Evolutionary conservation across 169 alveolate species (phyloP), one percentile per base, ranked within the genome.

Genomic region (Eimeria necatrix): DNA sequence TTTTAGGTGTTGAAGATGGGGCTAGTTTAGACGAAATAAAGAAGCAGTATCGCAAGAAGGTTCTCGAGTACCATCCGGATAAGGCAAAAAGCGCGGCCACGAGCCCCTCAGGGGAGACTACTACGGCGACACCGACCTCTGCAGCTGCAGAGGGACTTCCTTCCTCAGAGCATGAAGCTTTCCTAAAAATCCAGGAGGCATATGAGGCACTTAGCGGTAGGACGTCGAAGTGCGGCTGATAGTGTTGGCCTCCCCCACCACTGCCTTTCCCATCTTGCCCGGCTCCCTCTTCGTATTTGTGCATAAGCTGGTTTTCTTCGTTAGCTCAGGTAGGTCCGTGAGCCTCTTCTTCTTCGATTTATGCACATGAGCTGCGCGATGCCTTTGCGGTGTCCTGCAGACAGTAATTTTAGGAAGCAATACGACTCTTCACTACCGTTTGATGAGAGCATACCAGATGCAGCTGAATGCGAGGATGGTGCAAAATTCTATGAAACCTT

Each of bases 381-480:
- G 80, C 56, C 0, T n/a, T 14, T 16, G 53, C 9, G 7, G 14
- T 53, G 60, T 80, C 26, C 61, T 89, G 41, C 98, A 24, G 98
- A 98, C 86, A 94, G 95, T 14, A 97, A 96, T 89, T 96, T 97
- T 85, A 96, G 99, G 73, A 96, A 96, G 85, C 94, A 96, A 94
- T 98, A 98, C 87, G 99, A 98, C 94, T 96, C 98, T 32, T 96
- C 98, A 18, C 96, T 97, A 71, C 98, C 98, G 46, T 98, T 98
- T 89, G 99, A 98, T 90, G 99, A 98, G 86, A 71, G 96, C 46
- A 95, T 98, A 9, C 99, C 99, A 8, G 61, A 84, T 60, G 89
- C 96, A 53, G 96, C 83, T 52, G 96, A 95, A 14, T 32, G 73
- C 68, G 20, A 61, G 41, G 7, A n/a, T 2, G 49, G 80, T 6